phyloP scores from a whole-genome alignment of 495 filamentous ascomycete genomes.

The Penicillium chermesinum region DNA sequence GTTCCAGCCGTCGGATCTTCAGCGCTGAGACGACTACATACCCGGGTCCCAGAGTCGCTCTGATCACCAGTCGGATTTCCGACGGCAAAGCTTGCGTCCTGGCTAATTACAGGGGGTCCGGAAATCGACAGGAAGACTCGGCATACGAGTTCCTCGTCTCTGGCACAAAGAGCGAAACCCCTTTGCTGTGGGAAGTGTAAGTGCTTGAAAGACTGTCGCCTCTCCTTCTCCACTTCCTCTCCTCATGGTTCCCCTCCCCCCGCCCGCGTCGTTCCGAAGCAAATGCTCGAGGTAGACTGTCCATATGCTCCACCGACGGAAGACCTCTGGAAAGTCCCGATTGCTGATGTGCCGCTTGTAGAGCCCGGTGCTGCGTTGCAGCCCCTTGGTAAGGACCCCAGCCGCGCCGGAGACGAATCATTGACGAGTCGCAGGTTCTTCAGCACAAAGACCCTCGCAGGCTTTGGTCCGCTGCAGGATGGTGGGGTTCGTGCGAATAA shows the following conservation, averaged over 20 bases:
- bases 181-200: slow-evolving; percentile 15
- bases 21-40: slow-evolving; percentile 4
- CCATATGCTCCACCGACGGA: no score
- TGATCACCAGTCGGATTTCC: slow-evolving; percentile 16
- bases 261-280: no score
- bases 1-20: slow-evolving; percentile 9
- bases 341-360: slow-evolving; percentile 1
- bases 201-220: slow-evolving; percentile 4
- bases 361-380: slow-evolving; percentile 16
- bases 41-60: slow-evolving; percentile 8
- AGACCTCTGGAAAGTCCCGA: no score
- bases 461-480: slow-evolving; percentile 33
- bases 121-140: not conserved
- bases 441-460: slow-evolving; percentile 21
- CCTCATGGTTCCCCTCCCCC: no score
- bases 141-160: slow-evolving; percentile 17
- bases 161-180: slow-evolving; percentile 5
- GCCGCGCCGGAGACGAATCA: not conserved
- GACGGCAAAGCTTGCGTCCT: slow-evolving; percentile 17
- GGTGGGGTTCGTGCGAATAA: slow-evolving; percentile 32
- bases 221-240: no score
- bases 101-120: slow-evolving; percentile 17
- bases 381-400: slow-evolving; percentile 14
- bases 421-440: slow-evolving; percentile 21
- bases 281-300: no score